phyloP scores from a whole-genome alignment of 2,329 filamentous ascomycete species.

The Colletotrichum echinochloae region DNA sequence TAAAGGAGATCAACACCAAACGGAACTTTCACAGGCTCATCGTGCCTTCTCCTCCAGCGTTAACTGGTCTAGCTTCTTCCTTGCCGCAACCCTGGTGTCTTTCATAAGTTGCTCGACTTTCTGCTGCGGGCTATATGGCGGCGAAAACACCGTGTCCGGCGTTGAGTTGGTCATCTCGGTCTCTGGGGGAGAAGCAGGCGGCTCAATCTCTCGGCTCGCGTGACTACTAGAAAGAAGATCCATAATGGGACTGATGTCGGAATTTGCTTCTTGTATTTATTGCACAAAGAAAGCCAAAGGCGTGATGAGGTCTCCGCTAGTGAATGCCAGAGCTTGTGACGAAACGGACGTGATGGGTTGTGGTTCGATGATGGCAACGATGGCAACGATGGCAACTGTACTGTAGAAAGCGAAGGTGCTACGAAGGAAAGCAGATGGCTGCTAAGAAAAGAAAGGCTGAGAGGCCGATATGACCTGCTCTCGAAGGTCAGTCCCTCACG shows the following conservation, averaged over 20 bases:
- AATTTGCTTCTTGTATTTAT: background rate
- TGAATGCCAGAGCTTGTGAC: background rate
- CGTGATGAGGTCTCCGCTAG: background rate
- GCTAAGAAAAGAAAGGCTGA: slow-evolving; percentile 19
- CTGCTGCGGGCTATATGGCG: slow-evolving; percentile 57
- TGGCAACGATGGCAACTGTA: no score
- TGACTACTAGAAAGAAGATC: slow-evolving; percentile 1
- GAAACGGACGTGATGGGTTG: background rate
- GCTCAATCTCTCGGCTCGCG: slow-evolving; percentile 49
- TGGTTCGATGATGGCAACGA: background rate
- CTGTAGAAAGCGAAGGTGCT: background rate
- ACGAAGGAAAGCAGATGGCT: background rate
- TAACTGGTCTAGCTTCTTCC: slow-evolving; percentile 63
- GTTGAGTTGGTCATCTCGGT: slow-evolving; percentile 54
- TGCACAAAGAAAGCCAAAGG: no score
- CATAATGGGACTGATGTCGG: slow-evolving; percentile 6
- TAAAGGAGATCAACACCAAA: background rate
- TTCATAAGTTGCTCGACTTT: slow-evolving; percentile 50
- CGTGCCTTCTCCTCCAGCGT: slow-evolving; percentile 69
- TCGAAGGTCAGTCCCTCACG: background rate
- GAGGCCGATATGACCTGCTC: background rate
- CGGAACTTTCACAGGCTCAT: background rate
- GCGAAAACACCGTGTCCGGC: slow-evolving; percentile 63
- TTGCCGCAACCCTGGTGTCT: slow-evolving; percentile 56
- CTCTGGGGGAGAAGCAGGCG: slow-evolving; percentile 35